phyloP scores from a whole-genome alignment of 2,329 filamentous ascomycete genomes.

The Hymenoscyphus fraxineus region DNA sequence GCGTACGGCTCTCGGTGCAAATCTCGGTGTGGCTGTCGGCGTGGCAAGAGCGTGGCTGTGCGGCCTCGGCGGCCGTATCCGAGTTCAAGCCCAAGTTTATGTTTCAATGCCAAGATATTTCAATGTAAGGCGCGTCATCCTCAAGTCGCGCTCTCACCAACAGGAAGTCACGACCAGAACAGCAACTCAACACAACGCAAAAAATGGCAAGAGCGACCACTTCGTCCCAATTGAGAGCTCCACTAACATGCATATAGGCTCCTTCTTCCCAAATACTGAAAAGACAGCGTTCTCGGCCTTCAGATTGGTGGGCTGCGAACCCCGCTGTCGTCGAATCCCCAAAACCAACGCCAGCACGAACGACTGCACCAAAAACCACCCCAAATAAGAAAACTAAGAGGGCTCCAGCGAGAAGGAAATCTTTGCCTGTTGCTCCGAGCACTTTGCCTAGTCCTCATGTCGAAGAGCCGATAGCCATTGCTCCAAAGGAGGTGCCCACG shows the following conservation, averaged over 20 bases:
- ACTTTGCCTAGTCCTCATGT: neutral
- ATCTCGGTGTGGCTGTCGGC: no score
- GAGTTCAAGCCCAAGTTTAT: no score
- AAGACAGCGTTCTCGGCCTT: conserved; percentile 15
- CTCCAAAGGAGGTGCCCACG: neutral
- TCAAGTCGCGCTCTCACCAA: neutral
- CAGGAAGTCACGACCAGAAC: neutral
- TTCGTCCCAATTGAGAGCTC: neutral
- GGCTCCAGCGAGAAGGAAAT: neutral
- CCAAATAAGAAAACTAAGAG: neutral
- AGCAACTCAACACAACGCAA: neutral
- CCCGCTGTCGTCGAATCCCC: neutral
- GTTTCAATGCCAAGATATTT: neutral
- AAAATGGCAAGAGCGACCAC: neutral
- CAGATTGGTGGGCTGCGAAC: conserved; percentile 18
- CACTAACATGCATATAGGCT: neutral
- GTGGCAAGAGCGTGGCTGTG: no score
- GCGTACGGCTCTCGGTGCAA: no score
- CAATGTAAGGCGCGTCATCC: neutral
- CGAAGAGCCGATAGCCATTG: neutral
- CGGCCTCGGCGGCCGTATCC: no score
- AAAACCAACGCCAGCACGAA: neutral
- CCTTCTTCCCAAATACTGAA: conserved; percentile 8
- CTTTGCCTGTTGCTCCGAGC: neutral
- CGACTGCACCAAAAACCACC: neutral